A percentile compares a stretch with the other conserved stretches of the same genome.
Evolutionary conservation across 257 asterid species (phyloP).

Genomic region (Solanum megistacrolobum): DNA sequence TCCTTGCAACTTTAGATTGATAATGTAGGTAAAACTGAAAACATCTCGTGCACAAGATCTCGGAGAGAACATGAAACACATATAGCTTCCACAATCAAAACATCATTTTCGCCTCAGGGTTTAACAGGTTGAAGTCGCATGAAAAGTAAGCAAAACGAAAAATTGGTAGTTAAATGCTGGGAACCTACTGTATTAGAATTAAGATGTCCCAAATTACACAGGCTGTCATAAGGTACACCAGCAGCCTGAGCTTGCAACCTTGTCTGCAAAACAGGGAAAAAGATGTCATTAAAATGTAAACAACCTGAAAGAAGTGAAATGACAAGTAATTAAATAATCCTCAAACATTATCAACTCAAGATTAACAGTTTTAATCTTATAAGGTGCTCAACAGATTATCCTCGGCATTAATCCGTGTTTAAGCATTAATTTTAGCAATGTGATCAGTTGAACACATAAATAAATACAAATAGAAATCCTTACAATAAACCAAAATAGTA

Average conservation of each 20-base stretch:
- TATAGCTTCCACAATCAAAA: not conserved
- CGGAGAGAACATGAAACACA: not conserved
- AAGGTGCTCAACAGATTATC: not conserved
- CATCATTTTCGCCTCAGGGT: not conserved
- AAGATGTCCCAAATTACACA: slow-evolving; percentile 15
- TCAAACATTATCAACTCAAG: not conserved
- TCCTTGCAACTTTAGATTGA: not conserved
- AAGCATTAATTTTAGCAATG: not conserved
- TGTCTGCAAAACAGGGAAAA: slow-evolving; percentile 34
- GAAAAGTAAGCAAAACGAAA: not conserved
- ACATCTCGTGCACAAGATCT: not conserved
- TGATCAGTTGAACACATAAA: not conserved
- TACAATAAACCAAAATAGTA: not conserved
- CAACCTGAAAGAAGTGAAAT: not conserved
- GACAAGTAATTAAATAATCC: not conserved
- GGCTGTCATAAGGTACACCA: slow-evolving; percentile 41
- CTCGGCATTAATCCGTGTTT: not conserved
- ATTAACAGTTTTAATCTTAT: not conserved
- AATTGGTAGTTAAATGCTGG: not conserved
- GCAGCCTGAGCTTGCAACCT: slow-evolving; percentile 96
- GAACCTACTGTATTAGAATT: slow-evolving; percentile 18
- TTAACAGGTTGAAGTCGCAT: not conserved
- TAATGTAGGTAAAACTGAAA: not conserved
- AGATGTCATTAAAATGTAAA: not conserved
- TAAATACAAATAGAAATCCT: not conserved